phyloP scores from a whole-genome alignment of 139 green algal species.

The Chlorella vulgaris region DNA sequence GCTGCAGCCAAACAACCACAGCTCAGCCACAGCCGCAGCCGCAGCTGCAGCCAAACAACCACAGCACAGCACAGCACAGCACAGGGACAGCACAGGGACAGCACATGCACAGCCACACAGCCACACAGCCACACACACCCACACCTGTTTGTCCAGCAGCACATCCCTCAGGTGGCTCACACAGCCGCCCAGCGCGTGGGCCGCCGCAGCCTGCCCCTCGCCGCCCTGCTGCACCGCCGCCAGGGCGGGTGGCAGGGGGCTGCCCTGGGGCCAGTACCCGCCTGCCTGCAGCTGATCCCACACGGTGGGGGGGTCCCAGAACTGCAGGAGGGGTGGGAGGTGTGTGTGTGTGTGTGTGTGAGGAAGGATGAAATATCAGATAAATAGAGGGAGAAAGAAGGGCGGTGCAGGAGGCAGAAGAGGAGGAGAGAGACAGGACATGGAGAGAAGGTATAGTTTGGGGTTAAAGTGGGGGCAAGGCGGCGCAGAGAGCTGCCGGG shows the following conservation, averaged over 20 bases:
- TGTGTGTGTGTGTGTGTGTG: not conserved
- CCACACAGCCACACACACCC: not conserved
- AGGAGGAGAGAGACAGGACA: no score
- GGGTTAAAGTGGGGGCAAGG: no score
- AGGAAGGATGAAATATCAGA: not conserved
- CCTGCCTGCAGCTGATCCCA: slow-evolving; percentile 16
- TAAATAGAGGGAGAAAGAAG: not conserved
- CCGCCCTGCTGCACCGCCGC: not conserved
- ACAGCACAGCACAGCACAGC: no score
- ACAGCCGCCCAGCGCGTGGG: slow-evolving; percentile 48
- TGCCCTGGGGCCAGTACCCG: slow-evolving; percentile 42
- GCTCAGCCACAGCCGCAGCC: no score
- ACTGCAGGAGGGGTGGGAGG: not conserved
- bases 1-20: no score
- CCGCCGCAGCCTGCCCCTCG: slow-evolving; percentile 4
- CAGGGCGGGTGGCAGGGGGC: slow-evolving; percentile 25
- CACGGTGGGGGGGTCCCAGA: slow-evolving; percentile 35
- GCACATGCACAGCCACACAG: not conserved
- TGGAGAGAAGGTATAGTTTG: no score
- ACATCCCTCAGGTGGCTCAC: slow-evolving; percentile 65
- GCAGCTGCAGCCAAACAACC: no score
- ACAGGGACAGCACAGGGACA: no score
- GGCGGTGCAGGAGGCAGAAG: no score
- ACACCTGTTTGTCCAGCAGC: slow-evolving; percentile 76
- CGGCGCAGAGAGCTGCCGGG: not conserved